phyloP scores from a whole-genome alignment of 2,329 filamentous ascomycete genomes.

The Cladosporium sphaerospermum region DNA sequence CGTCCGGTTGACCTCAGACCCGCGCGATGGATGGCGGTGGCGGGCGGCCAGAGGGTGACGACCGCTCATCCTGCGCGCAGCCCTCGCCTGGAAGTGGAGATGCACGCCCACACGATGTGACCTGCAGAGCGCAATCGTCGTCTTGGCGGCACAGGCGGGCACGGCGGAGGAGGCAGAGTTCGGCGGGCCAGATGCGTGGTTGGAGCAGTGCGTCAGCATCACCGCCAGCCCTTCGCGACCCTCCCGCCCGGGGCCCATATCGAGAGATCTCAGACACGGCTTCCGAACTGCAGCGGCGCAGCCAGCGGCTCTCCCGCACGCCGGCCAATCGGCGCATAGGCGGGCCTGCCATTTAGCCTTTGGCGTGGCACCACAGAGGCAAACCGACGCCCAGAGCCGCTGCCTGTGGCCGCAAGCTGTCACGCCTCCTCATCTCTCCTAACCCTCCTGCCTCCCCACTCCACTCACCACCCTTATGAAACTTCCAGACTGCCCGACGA shows the following conservation, averaged over 20 bases:
- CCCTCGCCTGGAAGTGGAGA: constrained; percentile 5
- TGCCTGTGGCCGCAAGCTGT: not conserved
- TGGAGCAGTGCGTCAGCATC: constrained; percentile 4
- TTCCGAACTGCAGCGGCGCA: not conserved
- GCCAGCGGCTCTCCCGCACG: not conserved
- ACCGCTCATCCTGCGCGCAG: constrained; percentile 7
- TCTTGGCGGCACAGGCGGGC: constrained; percentile 1
- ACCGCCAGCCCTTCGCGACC: constrained; percentile 5
- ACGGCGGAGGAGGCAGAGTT: not conserved
- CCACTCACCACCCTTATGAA: not conserved
- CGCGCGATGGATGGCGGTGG: constrained; percentile 9
- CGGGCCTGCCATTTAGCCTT: not conserved
- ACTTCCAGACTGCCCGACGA: not conserved
- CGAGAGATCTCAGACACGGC: not conserved
- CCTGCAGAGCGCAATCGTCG: not conserved
- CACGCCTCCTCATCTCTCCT: not conserved
- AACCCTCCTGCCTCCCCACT: constrained; percentile 6
- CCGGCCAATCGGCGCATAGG: not conserved
- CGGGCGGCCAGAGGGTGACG: not conserved
- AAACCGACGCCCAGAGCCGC: not conserved
- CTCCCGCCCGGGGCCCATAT: constrained; percentile 5
- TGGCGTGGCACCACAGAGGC: constrained; percentile 3
- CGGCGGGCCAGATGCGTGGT: not conserved
- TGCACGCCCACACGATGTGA: constrained; percentile 1
- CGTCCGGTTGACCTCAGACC: not conserved